Evolutionary conservation across 768 basidiomycete genomes (phyloP), one percentile per base, ranked within the genome.

Genomic region (Boletellus emodensis): DNA sequence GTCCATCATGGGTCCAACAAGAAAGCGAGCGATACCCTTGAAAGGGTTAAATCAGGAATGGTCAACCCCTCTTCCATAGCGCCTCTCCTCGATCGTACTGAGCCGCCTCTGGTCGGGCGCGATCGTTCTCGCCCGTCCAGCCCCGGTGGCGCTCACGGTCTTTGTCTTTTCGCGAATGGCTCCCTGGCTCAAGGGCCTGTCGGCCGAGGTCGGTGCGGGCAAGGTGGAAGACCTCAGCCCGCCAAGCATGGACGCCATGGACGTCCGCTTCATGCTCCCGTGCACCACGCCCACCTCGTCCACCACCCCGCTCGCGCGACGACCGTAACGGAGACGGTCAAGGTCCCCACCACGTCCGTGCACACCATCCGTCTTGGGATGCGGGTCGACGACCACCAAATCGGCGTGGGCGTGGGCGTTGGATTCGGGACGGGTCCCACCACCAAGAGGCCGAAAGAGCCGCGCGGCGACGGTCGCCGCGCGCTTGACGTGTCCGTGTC

Each of bases 231-330:
- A 46, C 8, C 41, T 17, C 14, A 49, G 14, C 35, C 40, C 38
- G 28, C 45, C 51, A 12, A 53, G 48, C 52, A 47, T 40, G 4
- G 51, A 58, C 35, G 38, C 26, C 52, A 47, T 40, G 4, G 51
- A 58, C 32, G 38, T n/a, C 10, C 35, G 51, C 20, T 61, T 62
- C 73, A 74, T 71, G 24, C 24, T 15, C 14, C 32, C 20, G 12
- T 30, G 26, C 53, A 68, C 35, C 55, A 69, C 64, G 3, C 73
- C 74, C 63, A 76, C 70, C 58, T 78, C 75, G 7, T 62, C 62
- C 14, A 71, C 67, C 18, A 18, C 40, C 39, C 35, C 30, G 13
- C 20, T n/a, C 9, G 24, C 14, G 3, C 34, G 14, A 17, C 42
- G 32, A 30, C 24, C 14, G 26, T n/a, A 22, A 20, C 39, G 41